Evolutionary conservation across 176 grass and related monocot species (phyloP).

Genomic region (Bolboschoenus planiculmis): DNA sequence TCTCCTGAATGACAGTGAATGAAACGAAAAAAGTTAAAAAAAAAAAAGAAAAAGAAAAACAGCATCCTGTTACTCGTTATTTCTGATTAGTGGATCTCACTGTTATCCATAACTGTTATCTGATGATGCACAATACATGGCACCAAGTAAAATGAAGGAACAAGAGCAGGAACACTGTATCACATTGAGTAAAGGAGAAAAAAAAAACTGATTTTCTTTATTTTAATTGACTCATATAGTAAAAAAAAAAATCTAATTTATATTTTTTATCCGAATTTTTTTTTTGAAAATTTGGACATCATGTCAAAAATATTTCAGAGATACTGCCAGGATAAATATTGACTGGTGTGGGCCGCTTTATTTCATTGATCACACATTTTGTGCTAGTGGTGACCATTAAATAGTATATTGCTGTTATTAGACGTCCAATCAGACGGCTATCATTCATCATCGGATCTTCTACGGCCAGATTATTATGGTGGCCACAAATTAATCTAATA

Average conservation of each 20-base stretch:
- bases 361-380: not conserved
- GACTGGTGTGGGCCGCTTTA: not conserved
- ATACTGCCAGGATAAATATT: not conserved
- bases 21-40: no score
- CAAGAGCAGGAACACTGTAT: no score
- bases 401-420: not conserved
- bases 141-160: no score
- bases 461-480: not conserved
- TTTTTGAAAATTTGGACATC: not conserved
- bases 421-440: constrained; percentile 1
- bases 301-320: no score
- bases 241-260: not conserved
- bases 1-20: no score
- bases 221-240: not conserved
- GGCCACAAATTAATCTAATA: no score
- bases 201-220: no score
- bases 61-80: no score
- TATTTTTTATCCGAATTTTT: no score
- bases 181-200: no score
- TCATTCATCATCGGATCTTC: not conserved
- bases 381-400: not conserved
- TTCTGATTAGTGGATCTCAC: not conserved
- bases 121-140: not conserved
- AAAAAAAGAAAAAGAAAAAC: no score
- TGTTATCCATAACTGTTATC: no score